Evolutionary conservation across 805 yeast genomes (phyloP), one percentile per base, ranked within the genome.

Genomic region (Lachancea dasiensis): DNA sequence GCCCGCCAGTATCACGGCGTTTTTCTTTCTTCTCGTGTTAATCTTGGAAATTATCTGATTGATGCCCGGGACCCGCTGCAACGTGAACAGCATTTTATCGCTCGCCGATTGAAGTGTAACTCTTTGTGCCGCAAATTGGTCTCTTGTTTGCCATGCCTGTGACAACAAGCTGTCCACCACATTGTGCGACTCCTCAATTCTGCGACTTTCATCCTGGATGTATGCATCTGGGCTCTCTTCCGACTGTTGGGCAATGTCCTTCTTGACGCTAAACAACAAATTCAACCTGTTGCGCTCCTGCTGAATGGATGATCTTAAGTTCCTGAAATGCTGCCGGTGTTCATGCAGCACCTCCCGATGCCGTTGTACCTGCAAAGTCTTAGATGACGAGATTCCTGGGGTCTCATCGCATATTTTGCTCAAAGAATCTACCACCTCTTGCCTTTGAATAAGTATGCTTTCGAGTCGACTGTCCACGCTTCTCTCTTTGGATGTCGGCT

Each of bases 71-170:
- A 92, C 72, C 26, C 73, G 66, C 51, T 75, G 75, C 31, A 87
- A 63, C 1, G 84, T 68, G 28, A 71, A 71, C 43, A 77, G 67
- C 39, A 89, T 65, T 41, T 76, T 70, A 40, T 73, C 69, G 45
- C 81, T 84, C 4, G 92, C 83, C 43, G 67, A 74, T 40, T 69
- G 68, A 37, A 92, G 66, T 6, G 73, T 57, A 26, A 70, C 72
- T 42, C 90, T 70, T 63, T 92, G 98, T 33, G 79, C 69, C 31
- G 72, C 48, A 37, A 92, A 72, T 52, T 85, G 94, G 43, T 89
- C 97, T 41, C 97, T 69, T 0, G 97, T 87, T 48, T 83, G 85
- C 63, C 76, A 81, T 1, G 96, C 97, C 56, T 82, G 89, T n/a
- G 73, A 73, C 26, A 90, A 70, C 41, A 92, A 67, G 30, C 81